These are phyloP conservation scores for Ceratocystis harringtonii DNA, from an alignment of 2,329 filamentous ascomycete species.

Conservation along the genomic window DNA sequence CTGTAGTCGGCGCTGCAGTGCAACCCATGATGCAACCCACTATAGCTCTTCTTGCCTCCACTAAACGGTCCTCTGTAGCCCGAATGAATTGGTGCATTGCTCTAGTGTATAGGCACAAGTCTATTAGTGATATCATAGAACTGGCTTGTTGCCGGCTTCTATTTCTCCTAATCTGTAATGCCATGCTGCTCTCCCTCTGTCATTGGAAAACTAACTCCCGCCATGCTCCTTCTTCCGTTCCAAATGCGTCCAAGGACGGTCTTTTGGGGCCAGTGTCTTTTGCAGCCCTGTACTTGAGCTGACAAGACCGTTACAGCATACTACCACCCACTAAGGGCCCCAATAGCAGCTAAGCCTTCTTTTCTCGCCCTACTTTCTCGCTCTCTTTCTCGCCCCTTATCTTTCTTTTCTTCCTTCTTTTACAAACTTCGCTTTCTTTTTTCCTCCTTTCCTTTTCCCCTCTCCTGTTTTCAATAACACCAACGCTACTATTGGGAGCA, in stretches of 20 bases:
- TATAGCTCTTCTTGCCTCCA: no score
- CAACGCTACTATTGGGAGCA: background rate
- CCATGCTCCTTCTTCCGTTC: no score
- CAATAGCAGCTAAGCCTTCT: background rate
- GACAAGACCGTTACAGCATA: background rate
- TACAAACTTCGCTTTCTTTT: background rate
- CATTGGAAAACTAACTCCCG: no score
- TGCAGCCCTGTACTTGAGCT: background rate
- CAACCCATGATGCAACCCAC: no score
- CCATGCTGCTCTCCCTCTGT: no score
- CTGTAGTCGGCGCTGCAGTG: no score
- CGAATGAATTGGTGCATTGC: no score
- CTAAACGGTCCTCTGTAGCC: no score
- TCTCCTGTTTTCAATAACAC: background rate
- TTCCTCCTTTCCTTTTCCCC: background rate
- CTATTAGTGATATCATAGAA: background rate
- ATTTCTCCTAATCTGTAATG: no score
- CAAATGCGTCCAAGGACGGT: no score
- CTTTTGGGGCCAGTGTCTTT: background rate
- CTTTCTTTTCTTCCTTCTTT: slow-evolving; percentile 2
- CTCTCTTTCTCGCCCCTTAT: background rate
- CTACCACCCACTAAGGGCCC: no score
- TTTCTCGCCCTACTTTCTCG: background rate
- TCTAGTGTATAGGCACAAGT: background rate
- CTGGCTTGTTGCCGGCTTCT: no score